A percentile compares a stretch with the other conserved stretches of the same genome.
Evolutionary conservation across 345 rosid species (phyloP).

Genomic region (Citrus reticulata): DNA sequence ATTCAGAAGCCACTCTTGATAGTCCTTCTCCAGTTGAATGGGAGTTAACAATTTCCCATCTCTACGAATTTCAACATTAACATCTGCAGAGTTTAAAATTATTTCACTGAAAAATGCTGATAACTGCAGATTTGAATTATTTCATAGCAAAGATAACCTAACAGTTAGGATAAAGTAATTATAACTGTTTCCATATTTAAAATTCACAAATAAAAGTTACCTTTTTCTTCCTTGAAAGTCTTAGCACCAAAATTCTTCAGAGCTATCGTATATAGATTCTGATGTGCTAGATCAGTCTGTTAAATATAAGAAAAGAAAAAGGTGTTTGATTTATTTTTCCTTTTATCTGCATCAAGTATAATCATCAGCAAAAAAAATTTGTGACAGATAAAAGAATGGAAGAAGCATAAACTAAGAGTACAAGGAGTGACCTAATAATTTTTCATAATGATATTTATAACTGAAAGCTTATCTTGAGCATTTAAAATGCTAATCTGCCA

Average conservation of each 20-base stretch:
- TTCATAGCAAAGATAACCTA: neutral
- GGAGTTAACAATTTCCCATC: slow-evolving; percentile 30
- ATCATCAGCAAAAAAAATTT: neutral
- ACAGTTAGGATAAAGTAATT: neutral
- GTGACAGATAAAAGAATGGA: neutral
- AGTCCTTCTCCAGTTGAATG: slow-evolving; percentile 49
- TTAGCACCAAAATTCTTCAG: slow-evolving; percentile 52
- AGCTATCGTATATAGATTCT: slow-evolving; percentile 49
- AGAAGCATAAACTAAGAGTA: neutral
- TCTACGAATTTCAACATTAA: slow-evolving; percentile 34
- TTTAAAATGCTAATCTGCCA: neutral
- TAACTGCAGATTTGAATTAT: slow-evolving; percentile 28
- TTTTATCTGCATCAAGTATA: neutral
- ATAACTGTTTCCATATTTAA: neutral
- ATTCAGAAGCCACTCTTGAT: slow-evolving; percentile 58
- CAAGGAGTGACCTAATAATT: neutral
- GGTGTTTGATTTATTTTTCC: neutral
- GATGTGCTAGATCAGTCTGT: slow-evolving; percentile 69
- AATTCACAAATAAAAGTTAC: slow-evolving; percentile 15
- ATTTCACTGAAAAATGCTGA: slow-evolving; percentile 12
- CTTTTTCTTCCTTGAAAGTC: slow-evolving; percentile 41
- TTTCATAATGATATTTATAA: neutral
- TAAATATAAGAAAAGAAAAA: neutral
- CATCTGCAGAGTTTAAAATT: slow-evolving; percentile 31
- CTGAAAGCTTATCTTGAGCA: neutral